Base-by-base conservation (phyloP, 345 rosid species). In the Citrus inodora region DNA sequence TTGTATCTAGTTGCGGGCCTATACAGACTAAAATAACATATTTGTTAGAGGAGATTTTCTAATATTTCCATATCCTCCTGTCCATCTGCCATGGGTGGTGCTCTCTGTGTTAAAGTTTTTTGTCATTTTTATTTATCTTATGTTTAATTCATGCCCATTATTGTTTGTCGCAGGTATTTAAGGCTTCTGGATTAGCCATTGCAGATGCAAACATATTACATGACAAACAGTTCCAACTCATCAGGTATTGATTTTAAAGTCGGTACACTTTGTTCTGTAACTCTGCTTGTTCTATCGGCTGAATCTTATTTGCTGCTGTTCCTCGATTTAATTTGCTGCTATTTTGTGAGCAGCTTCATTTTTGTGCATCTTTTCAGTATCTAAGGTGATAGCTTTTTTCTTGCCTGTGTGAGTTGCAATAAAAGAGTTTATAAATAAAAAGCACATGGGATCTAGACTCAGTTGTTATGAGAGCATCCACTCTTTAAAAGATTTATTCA, bases 191-290 rank as follows among this genome's bases (percentile, higher is more conserved):
- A 77, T 87, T 95, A 74, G 90, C 83, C 78, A 85, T 93, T 71
- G 94, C 96, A 72, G 97, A 93, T 85, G 79, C 90, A 67, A 89
- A 79, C 77, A 53, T 95, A 74, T 62, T 90, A 76, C 86, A 79
- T 64, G 99, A 93, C 85, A 95, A 95, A 85, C 99, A 93, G 75
- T 95, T 95, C 79, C 98, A 93, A 82, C 94, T 93, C 75, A 95
- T 93, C 88, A 93, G 98, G 98, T 93, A 82, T 82, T 56, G 46
- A 77, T 80, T 38, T 48, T 65, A 33, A 33, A 33, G 65, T 77
- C 6, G 16, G 25, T 38, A 11, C 10, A 22, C 22, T 73, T 46
- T 76, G 74, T 71, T 82, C 63, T 64, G 46, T 25, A 67, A 22
- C 60, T 81, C 58, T 58, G 53, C 11, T 6, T 70, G 17, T 27